Base-by-base conservation (phyloP, 2,329 filamentous ascomycete species). In the Triangularia verruculosa region DNA sequence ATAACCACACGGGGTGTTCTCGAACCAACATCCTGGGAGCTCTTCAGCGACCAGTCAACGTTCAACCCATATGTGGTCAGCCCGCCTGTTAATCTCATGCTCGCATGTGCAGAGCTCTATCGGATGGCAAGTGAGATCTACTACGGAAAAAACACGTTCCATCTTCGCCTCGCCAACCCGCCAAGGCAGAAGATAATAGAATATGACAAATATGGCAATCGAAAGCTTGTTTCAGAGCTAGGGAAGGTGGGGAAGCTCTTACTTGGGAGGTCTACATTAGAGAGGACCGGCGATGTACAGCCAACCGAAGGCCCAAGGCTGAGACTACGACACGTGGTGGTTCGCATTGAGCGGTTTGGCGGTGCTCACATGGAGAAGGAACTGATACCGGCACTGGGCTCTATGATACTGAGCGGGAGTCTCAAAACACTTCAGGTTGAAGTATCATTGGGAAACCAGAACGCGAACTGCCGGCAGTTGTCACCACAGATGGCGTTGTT, bases 71-170 rank as follows among this genome's bases (percentile, higher is more conserved):
- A 4, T 2, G 22, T 30, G 24, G 39, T 24, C 22, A 39, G 39
- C 4, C 66, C 64, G 17, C 66, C 66, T 15, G 15, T 65, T 13
- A 57, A 63, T 34, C 61, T 73, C 7, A 65, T 73, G 32, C 69
- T 72, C n/a, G 66, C 68, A 11, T 69, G 69, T 11, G 64, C 68
- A 7, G 47, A 69, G 22, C 62, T 74, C 24, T 65, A 70, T 53
- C 59, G 63, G 34, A 67, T 70, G 34, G 72, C 69, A 17, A 67
- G 67, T 25, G 64, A 66, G 13, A 25, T 73, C 34, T 74, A 71
- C 67, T 74, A 73, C 64, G 66, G 67, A n/a, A 61, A 65, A 15
- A 74, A 74, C 61, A 63, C 57, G 9, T 74, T 74, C 63, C 52
- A 70, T 47, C 39, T 54, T 73, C 7, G 66, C 72, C 52, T 54